Evolutionary conservation across 305 asterid genomes (phyloP).

Genomic region (Ruellia speciosa): DNA sequence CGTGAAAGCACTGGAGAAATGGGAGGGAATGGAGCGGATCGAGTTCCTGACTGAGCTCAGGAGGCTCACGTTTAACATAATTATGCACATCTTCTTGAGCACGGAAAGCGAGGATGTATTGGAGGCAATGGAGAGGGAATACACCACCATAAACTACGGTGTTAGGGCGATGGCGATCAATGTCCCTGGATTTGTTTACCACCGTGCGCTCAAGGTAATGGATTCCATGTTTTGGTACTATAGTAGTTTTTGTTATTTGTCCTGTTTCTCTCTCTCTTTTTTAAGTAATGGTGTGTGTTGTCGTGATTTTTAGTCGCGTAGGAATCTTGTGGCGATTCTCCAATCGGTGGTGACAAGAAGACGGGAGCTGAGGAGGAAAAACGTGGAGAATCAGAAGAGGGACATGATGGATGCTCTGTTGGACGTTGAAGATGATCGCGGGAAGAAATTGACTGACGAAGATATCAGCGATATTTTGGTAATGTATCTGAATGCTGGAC

Average conservation of each 20-base stretch:
- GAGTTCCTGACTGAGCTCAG: slow-evolving; percentile 61
- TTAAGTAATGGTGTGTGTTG: not conserved
- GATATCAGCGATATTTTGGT: slow-evolving; percentile 67
- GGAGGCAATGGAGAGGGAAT: slow-evolving; percentile 61
- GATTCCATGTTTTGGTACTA: too few relatives aligned
- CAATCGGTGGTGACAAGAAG: slow-evolving; percentile 42
- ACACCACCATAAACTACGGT: slow-evolving; percentile 55
- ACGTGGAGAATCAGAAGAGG: slow-evolving; percentile 20
- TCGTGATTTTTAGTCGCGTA: slow-evolving; percentile 51
- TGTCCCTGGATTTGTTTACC: slow-evolving; percentile 70
- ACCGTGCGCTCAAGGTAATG: slow-evolving; percentile 65
- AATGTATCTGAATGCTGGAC: slow-evolving; percentile 90
- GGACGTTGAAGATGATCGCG: slow-evolving; percentile 50
- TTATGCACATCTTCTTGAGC: slow-evolving; percentile 75
- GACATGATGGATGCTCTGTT: slow-evolving; percentile 81
- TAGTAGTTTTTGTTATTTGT: too few relatives aligned
- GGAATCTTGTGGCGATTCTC: slow-evolving; percentile 45
- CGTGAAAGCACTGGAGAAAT: slow-evolving; percentile 36
- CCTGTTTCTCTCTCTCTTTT: too few relatives aligned
- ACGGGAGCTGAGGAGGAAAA: slow-evolving; percentile 29
- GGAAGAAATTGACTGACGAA: slow-evolving; percentile 53
- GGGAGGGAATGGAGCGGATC: slow-evolving; percentile 64
- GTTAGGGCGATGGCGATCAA: slow-evolving; percentile 79
- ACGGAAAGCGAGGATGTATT: slow-evolving; percentile 44
- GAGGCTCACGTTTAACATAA: slow-evolving; percentile 63